phyloP scores from a whole-genome alignment of 2,329 filamentous ascomycete genomes.

The Stylonectria norvegica region DNA sequence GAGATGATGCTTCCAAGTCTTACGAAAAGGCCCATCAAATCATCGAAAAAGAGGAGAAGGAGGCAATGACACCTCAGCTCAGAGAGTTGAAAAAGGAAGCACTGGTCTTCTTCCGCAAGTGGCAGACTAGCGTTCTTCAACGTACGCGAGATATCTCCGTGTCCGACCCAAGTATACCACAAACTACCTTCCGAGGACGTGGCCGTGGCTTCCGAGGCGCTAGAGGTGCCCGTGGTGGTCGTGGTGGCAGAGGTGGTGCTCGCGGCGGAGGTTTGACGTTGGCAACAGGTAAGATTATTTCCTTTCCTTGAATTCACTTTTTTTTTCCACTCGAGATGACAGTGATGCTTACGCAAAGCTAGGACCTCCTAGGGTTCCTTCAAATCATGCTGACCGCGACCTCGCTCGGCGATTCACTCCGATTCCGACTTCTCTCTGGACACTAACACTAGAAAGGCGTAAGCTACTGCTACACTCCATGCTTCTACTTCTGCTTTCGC shows the following conservation, averaged over 20 bases:
- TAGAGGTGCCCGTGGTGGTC: conserved; percentile 26
- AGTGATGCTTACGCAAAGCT: neutral
- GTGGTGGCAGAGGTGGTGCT: conserved; percentile 30
- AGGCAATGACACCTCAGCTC: conserved; percentile 44
- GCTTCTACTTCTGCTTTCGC: conserved; percentile 68
- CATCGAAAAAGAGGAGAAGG: conserved; percentile 32
- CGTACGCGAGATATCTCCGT: conserved; percentile 67
- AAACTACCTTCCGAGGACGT: conserved; percentile 31
- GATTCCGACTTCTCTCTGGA: conserved; percentile 57
- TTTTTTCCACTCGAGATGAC: conserved; percentile 1
- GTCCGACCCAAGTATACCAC: conserved; percentile 35
- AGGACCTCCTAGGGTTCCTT: conserved; percentile 40
- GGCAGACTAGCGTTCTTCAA: conserved; percentile 68
- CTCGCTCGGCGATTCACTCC: conserved; percentile 55
- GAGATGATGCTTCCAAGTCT: conserved; percentile 13
- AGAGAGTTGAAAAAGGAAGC: conserved; percentile 67
- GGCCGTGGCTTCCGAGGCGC: conserved; percentile 32
- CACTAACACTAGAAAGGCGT: conserved; percentile 58
- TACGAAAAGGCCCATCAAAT: conserved; percentile 28
- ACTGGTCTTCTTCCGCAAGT: conserved; percentile 72
- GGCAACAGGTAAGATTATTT: conserved; percentile 39
- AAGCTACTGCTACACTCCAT: conserved; percentile 68
- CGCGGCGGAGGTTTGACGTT: conserved; percentile 28
- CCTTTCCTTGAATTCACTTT: no score
- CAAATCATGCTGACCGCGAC: conserved; percentile 43